These are phyloP conservation scores for Daldinia sp. DNA, from an alignment of 2,329 filamentous ascomycete genomes.

Conservation along the genomic window DNA sequence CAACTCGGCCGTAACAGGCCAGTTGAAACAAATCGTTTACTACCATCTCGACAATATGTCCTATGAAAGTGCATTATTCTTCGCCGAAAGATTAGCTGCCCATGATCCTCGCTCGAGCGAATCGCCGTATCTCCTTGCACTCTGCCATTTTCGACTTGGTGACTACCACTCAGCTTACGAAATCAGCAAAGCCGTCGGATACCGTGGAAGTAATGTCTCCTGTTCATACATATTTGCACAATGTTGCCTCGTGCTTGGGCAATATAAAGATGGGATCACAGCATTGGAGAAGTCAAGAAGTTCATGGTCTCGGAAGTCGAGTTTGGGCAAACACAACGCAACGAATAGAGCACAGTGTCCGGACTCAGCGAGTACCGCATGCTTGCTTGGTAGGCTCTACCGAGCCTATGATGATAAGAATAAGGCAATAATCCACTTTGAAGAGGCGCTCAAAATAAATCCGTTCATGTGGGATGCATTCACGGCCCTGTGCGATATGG, in stretches of 20 bases:
- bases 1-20: conserved; percentile 61
- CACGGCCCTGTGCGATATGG: conserved; percentile 86
- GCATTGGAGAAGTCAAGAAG: conserved; percentile 84
- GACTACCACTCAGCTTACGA: conserved; percentile 90
- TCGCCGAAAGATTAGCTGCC: conserved; percentile 86
- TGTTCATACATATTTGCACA: conserved; percentile 94
- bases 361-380: conserved; percentile 86
- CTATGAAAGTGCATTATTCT: conserved; percentile 91
- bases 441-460: conserved; percentile 88
- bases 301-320: conserved; percentile 80
- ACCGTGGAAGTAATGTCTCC: conserved; percentile 80
- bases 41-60: conserved; percentile 90
- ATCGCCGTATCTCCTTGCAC: conserved; percentile 82
- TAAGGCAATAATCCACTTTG: conserved; percentile 87
- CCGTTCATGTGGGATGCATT: conserved; percentile 99
- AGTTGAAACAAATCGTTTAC: conserved; percentile 70
- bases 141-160: conserved; percentile 86
- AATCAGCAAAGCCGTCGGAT: conserved; percentile 76
- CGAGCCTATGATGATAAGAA: conserved; percentile 84
- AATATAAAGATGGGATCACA: conserved; percentile 82
- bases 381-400: conserved; percentile 88
- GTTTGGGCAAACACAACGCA: conserved; percentile 86
- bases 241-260: conserved; percentile 82
- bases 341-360: conserved; percentile 79
- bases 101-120: conserved; percentile 86